phyloP scores from a whole-genome alignment of 2,329 filamentous ascomycete genomes.

The Alternaria conjuncta region DNA sequence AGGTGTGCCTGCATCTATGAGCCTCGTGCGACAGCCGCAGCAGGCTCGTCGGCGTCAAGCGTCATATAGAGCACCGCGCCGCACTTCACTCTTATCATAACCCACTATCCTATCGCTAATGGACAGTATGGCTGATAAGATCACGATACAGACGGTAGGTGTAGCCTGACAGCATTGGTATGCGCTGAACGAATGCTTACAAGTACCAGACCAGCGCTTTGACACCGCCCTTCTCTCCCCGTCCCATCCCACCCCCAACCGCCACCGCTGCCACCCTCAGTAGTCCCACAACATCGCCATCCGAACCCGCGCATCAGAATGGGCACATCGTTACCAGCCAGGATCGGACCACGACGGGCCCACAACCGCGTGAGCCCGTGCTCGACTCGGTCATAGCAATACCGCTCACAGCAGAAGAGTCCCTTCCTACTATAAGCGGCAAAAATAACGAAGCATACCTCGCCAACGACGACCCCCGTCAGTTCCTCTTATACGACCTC shows the following conservation, averaged over 20 bases:
- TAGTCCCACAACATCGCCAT: conserved; percentile 11
- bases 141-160: conserved; percentile 5
- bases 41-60: not conserved
- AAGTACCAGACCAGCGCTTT: conserved; percentile 6
- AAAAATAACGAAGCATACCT: conserved; percentile 25
- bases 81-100: not conserved
- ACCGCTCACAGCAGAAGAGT: conserved; percentile 32
- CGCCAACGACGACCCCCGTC: conserved; percentile 30
- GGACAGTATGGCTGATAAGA: conserved; percentile 27
- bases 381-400: conserved; percentile 26
- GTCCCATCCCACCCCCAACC: conserved; percentile 28
- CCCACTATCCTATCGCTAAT: not conserved
- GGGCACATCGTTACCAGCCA: not conserved
- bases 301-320: not conserved
- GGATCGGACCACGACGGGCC: not conserved
- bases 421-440: conserved; percentile 44
- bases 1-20: not conserved
- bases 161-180: not conserved
- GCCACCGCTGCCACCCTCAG: not conserved
- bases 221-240: conserved; percentile 34
- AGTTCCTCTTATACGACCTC: conserved; percentile 38
- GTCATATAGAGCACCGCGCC: conserved; percentile 3
- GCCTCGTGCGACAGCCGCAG: conserved; percentile 10
- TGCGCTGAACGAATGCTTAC: not conserved
- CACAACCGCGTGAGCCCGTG: conserved; percentile 21